Conservation (phyloP, 2,329 filamentous ascomycete species). For the Helicocarpus griseus region DNA sequence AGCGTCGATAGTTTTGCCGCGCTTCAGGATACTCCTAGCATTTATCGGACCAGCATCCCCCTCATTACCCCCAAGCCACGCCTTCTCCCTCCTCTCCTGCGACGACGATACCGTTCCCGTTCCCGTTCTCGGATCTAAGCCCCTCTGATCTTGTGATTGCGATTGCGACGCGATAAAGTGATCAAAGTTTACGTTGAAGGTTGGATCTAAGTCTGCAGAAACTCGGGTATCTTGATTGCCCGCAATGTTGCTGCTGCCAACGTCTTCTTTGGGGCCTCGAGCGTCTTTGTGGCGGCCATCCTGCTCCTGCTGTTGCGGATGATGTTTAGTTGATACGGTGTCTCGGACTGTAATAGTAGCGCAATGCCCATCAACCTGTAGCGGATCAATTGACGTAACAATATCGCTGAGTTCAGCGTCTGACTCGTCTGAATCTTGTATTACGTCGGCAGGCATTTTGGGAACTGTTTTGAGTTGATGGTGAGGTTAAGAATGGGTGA, state of each 20-base stretch:
- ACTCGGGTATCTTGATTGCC: not conserved
- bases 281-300: not conserved
- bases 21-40: conserved; percentile 10
- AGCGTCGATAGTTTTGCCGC: conserved; percentile 13
- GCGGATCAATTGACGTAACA: conserved; percentile 14
- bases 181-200: conserved; percentile 28
- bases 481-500: too few relatives aligned
- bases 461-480: too few relatives aligned
- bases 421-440: conserved; percentile 37
- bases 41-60: conserved; percentile 13
- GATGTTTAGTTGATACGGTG: not conserved
- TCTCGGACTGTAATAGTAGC: conserved; percentile 8
- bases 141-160: conserved; percentile 18
- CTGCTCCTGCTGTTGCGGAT: not conserved
- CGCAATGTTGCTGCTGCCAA: too few relatives aligned
- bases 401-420: conserved; percentile 26
- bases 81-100: conserved; percentile 26
- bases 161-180: conserved; percentile 22
- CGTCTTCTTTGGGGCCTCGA: too few relatives aligned
- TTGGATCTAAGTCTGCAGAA: conserved; percentile 7
- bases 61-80: conserved; percentile 24
- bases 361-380: conserved; percentile 8
- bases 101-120: conserved; percentile 17
- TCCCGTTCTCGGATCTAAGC: not conserved
- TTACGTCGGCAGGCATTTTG: conserved; percentile 28